Base-by-base conservation (phyloP, 2,329 filamentous ascomycete species). In the Ophiostoma fasciatum region DNA sequence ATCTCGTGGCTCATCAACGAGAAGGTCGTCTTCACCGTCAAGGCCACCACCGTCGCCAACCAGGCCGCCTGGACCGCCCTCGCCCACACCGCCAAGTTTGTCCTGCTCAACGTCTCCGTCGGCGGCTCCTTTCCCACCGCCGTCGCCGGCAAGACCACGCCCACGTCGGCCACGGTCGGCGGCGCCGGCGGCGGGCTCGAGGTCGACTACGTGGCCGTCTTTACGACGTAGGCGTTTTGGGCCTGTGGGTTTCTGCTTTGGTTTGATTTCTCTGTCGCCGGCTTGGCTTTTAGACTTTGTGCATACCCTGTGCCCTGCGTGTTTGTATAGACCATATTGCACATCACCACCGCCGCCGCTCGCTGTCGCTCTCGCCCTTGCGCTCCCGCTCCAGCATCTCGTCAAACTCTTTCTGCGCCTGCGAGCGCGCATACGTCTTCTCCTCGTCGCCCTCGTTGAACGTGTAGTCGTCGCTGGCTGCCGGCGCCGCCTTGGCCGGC, bases 51-150 rank as follows among this genome's bases (percentile, higher is more conserved):
- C 18, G 57, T 73, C 39, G 57, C 54, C 27, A 58, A 68, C 39
- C 49, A 58, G 38, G 50, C 48, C 2, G 53, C 62, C n/a, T 74
- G 68, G 68, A 57, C 50, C 4, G 54, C 58, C 4, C 49, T 73
- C 14, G 64, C 64, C 15, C 62, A 70, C 43, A 62, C 54, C 36
- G 61, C 67, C 3, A 46, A 68, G 47, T 70, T 60, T 44, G 48
- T 72, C 33, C 61, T 73, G 36, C 49, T 74, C 35, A 72, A 74
- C 41, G 54, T 73, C 5, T 68, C 69, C 31, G 61, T 73, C 21
- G 68, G 68, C 9, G 68, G 68, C 19, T 53, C 48, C 15, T 56
- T 61, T 30, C 56, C 59, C 1, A 45, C 58, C 35, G 55, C 46
- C 5, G 41, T 57, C 12, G 51, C 53, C 18, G 35, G 38, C 28